phyloP scores from a whole-genome alignment of 805 yeast species.

The Nakazawaea holstii region DNA sequence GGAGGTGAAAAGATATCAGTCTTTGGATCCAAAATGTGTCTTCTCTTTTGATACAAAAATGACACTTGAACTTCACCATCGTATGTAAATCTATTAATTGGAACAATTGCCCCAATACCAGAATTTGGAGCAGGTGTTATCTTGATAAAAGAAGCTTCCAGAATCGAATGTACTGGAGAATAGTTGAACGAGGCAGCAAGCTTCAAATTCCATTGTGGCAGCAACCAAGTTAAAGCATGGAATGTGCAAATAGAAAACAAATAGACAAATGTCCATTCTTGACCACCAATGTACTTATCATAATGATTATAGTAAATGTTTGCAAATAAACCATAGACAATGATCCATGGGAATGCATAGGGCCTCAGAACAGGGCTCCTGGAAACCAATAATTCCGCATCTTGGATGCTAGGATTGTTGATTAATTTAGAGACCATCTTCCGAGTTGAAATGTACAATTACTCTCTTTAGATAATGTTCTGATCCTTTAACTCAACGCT shows the following conservation, averaged over 20 bases:
- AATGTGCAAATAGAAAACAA: constrained; percentile 67
- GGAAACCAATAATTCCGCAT: constrained; percentile 72
- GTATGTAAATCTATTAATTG: constrained; percentile 47
- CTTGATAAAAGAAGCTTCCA: constrained; percentile 66
- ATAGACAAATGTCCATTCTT: constrained; percentile 94
- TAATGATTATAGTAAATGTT: constrained; percentile 64
- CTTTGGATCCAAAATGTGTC: constrained; percentile 65
- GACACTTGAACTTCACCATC: constrained; percentile 60
- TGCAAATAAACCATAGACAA: constrained; percentile 68
- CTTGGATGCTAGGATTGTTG: constrained; percentile 64
- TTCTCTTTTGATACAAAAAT: constrained; percentile 87
- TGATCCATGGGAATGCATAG: constrained; percentile 76
- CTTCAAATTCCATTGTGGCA: constrained; percentile 91
- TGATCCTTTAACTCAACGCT: not conserved
- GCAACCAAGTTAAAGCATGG: constrained; percentile 73
- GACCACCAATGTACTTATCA: constrained; percentile 78
- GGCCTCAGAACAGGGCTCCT: constrained; percentile 58
- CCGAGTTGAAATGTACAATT: not conserved
- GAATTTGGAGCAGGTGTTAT: constrained; percentile 79
- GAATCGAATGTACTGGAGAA: constrained; percentile 40
- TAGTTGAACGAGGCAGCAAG: constrained; percentile 70
- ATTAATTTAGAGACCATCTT: constrained; percentile 35
- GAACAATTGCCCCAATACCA: constrained; percentile 79
- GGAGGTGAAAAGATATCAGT: constrained; percentile 71
- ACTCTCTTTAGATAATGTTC: not conserved